phyloP scores from a whole-genome alignment of 2,329 filamentous ascomycete genomes.

The Fusarium sp. region DNA sequence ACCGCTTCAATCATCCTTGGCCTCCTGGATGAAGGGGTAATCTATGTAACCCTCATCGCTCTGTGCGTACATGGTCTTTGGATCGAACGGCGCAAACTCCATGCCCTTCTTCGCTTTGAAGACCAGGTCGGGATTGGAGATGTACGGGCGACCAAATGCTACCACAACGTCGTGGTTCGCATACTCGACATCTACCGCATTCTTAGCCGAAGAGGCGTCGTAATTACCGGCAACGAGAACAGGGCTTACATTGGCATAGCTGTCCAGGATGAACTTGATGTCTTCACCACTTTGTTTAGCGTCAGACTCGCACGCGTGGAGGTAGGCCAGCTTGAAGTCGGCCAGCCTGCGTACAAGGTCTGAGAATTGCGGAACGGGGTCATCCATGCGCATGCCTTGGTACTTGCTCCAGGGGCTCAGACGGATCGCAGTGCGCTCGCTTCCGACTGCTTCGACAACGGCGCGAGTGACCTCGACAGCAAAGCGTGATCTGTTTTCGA shows the following conservation, averaged over 20 bases:
- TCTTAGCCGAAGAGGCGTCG: slow-evolving; percentile 38
- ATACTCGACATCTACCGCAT: slow-evolving; percentile 44
- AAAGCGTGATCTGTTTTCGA: slow-evolving; percentile 42
- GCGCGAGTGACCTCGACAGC: slow-evolving; percentile 60
- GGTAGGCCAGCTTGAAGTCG: slow-evolving; percentile 67
- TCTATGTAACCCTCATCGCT: background rate
- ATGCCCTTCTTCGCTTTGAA: slow-evolving; percentile 37
- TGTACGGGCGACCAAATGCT: slow-evolving; percentile 46
- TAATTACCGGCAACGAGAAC: slow-evolving; percentile 52
- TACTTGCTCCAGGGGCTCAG: slow-evolving; percentile 70
- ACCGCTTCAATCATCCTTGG: background rate
- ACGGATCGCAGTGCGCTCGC: slow-evolving; percentile 65
- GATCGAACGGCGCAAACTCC: background rate
- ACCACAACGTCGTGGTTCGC: slow-evolving; percentile 46
- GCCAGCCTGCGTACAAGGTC: slow-evolving; percentile 66
- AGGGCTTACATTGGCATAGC: slow-evolving; percentile 45
- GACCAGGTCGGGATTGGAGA: slow-evolving; percentile 42
- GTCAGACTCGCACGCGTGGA: slow-evolving; percentile 71
- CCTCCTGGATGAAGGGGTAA: background rate
- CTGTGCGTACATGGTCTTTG: background rate
- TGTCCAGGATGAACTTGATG: slow-evolving; percentile 47
- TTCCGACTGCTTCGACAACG: slow-evolving; percentile 57
- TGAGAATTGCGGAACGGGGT: slow-evolving; percentile 70
- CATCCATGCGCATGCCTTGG: slow-evolving; percentile 72
- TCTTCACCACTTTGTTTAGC: slow-evolving; percentile 53